Percentiles rank a stretch among this genome's conserved stretches.
Evolutionary conservation across 1,284 basidiomycete species (phyloP).

Genomic region (Peniophora sp.): DNA sequence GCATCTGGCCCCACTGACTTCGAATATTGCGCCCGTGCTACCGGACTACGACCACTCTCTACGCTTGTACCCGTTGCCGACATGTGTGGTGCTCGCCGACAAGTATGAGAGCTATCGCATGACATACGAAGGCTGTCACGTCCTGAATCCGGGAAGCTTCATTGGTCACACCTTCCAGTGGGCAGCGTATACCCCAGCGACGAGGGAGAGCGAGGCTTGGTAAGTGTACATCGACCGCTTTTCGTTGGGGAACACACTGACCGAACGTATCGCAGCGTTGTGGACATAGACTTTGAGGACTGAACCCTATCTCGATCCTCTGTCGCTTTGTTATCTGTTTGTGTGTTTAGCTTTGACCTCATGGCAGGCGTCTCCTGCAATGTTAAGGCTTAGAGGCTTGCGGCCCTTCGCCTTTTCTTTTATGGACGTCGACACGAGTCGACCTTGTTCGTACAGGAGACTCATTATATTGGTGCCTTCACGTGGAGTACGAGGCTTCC

Average conservation of each 20-base stretch:
- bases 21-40: slow-evolving; percentile 79
- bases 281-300: slow-evolving; percentile 28
- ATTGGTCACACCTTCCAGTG: slow-evolving; percentile 74
- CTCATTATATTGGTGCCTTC: too few relatives aligned
- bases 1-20: slow-evolving; percentile 82
- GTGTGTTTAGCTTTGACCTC: not conserved
- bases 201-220: slow-evolving; percentile 73
- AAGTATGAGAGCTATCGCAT: slow-evolving; percentile 94
- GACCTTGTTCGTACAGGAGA: too few relatives aligned
- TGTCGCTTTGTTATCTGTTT: not conserved
- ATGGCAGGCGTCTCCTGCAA: too few relatives aligned
- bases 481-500: too few relatives aligned
- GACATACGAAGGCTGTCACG: slow-evolving; percentile 97
- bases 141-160: slow-evolving; percentile 95
- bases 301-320: not conserved
- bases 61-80: slow-evolving; percentile 92
- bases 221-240: slow-evolving; percentile 21
- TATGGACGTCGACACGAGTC: too few relatives aligned
- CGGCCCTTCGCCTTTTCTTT: too few relatives aligned
- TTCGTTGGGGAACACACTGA: not conserved
- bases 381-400: too few relatives aligned
- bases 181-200: slow-evolving; percentile 82
- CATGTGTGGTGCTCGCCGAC: slow-evolving; percentile 84
- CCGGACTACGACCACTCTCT: slow-evolving; percentile 92
- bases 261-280: slow-evolving; percentile 17